Base-by-base conservation (phyloP, 257 asterid genomes). In the Eucommia ulmoides region DNA sequence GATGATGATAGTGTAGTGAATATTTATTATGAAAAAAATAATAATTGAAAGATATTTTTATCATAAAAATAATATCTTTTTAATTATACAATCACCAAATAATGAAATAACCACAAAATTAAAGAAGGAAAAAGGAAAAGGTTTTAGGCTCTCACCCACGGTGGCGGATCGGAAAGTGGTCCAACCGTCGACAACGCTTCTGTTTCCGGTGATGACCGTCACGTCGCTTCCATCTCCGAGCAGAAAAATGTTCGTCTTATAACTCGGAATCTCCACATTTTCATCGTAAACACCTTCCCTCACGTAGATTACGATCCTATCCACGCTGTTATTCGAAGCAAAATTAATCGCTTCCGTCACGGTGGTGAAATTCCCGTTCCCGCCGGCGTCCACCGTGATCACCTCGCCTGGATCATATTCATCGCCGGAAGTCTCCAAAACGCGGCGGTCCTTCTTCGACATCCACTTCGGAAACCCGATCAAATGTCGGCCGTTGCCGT, bases 111-210 rank as follows among this genome's bases (percentile, higher is more conserved):
- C n/a, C n/a, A n/a, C n/a, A n/a, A n/a, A n/a, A n/a, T n/a, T n/a
- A n/a, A n/a, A n/a, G n/a, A n/a, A 29, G 21, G 11, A 25, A 56
- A 17, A 16, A 21, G 20, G n/a, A 21, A 19, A 12, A 3, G 14
- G 12, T 9, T 25, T n/a, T 22, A 6, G 16, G 20, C 19, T 8
- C 23, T 69, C 79, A 89, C 96, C 98, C 0, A 89, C 59, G 5
- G 98, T 89, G 3, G 96, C 96, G 41, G 94, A 78, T 80, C 96
- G 71, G 75, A 73, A 89, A 38, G 98, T 89, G 22, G 98, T 85
- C 98, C 98, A 89, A 5, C 83, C 87, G 59, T 62, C 96, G 20
- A 22, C 86, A 0, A 63, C 93, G 45, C 76, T 82, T 67, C 86
- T 76, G 10, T 19, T 61, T 0, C 86, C 91, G 23, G 63, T 76